Conservation (phyloP, 257 asterid species). For the Solanum raphanifolium region DNA sequence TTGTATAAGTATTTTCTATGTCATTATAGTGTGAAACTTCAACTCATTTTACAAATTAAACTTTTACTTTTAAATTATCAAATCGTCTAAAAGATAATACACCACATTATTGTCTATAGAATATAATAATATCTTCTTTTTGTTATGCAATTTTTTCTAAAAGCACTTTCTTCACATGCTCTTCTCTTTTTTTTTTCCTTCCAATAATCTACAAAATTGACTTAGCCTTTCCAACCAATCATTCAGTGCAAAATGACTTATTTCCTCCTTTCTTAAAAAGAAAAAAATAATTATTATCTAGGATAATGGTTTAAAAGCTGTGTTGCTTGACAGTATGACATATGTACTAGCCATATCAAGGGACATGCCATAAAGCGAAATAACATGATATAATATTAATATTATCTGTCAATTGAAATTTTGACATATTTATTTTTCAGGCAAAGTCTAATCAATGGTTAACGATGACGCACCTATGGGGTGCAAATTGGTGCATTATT, state of each 20-base stretch:
- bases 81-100: neutral
- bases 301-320: neutral
- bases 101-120: neutral
- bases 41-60: neutral
- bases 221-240: neutral
- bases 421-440: neutral
- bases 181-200: neutral
- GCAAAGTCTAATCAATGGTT: conserved; percentile 70
- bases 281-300: no score
- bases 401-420: neutral
- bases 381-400: neutral
- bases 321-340: neutral
- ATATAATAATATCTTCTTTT: neutral
- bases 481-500: conserved; percentile 83
- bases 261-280: neutral
- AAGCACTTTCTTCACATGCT: neutral
- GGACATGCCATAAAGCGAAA: neutral
- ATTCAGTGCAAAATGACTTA: neutral
- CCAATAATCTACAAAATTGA: neutral
- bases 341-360: neutral
- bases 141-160: neutral
- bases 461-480: conserved; percentile 84
- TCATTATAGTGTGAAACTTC: neutral
- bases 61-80: neutral
- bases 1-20: neutral